Evolutionary conservation across 2,329 filamentous ascomycete genomes (phyloP), one percentile per base, ranked within the genome.

Genomic region (Monilinia fructigena): DNA sequence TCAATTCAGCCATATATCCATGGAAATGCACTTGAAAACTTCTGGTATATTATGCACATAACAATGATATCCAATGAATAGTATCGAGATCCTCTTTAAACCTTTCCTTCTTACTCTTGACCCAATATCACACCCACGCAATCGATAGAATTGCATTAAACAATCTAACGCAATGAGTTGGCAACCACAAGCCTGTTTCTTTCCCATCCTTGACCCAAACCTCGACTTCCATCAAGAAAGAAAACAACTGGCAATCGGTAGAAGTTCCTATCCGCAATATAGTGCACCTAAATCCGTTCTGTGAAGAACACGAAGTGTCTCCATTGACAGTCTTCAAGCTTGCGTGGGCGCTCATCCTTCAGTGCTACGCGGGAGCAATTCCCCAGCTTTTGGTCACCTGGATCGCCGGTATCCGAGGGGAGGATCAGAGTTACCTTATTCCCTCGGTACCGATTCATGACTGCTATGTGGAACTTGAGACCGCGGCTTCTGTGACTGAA

Each of bases 331-430:
- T 63, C 16, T 63, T 63, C 38, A 63, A 63, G n/a, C 35, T 55
- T 23, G 77, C 76, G n/a, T 80, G 79, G 79, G 77, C 77, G 10
- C 71, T 79, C 14, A 76, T 78, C 18, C 2, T 74, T 74, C 12
- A 83, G 79, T 68, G 78, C 79, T 65, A 73, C 73, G 42, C 75
- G 50, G 54, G 68, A 2, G 70, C 75, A 11, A 79, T 74, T 23
- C 71, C 60, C 74, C 81, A 14, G 78, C 75, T 38, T 81, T 81
- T 62, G 79, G 78, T 6, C 78, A 79, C 55, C 71, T 78, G 4
- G 76, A 76, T 11, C 77, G 45, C n/a, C 78, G 38, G 11, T 6
- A 12, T 55, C 50, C 20, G 18, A 63, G 26, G 20, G 6, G 2
- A 12, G 28, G 14, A 55, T 35, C 26, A 6, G 50, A 23, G 26